phyloP scores from a whole-genome alignment of 371 early-diverging fungal species.

The Zychaea mexicana region DNA sequence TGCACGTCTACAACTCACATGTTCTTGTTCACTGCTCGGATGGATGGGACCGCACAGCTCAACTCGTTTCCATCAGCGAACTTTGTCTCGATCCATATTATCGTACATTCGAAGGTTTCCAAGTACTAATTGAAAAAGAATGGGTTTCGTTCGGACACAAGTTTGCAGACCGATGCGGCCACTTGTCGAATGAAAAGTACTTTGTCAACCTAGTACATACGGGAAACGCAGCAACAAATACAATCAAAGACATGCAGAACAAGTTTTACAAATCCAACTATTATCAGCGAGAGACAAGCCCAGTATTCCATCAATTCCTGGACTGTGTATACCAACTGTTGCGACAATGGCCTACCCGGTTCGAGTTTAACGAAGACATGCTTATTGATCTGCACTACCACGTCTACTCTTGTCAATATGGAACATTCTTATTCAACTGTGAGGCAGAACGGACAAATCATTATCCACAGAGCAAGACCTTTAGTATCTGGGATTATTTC shows the following conservation, averaged over 20 bases:
- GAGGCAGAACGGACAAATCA: constrained; percentile 68
- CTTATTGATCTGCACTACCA: constrained; percentile 82
- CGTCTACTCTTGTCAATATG: constrained; percentile 90
- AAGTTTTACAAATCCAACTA: constrained; percentile 63
- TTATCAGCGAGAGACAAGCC: constrained; percentile 82
- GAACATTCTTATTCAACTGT: constrained; percentile 90
- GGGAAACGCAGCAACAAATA: constrained; percentile 61
- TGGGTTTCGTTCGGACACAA: constrained; percentile 97
- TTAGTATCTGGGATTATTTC: constrained; percentile 85
- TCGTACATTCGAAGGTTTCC: constrained; percentile 91
- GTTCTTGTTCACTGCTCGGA: constrained; percentile 98
- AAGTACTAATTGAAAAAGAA: constrained; percentile 92
- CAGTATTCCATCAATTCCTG: constrained; percentile 95
- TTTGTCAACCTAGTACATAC: constrained; percentile 60
- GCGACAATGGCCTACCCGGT: constrained; percentile 84
- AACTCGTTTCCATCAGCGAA: constrained; percentile 85
- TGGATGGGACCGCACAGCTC: constrained; percentile 98
- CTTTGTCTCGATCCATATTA: constrained; percentile 95
- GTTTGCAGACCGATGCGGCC: constrained; percentile 91
- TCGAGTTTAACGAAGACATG: constrained; percentile 89
- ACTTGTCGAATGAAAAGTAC: constrained; percentile 75
- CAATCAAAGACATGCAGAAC: constrained; percentile 74
- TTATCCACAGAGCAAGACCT: constrained; percentile 53
- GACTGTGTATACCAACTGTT: constrained; percentile 94
- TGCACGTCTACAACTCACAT: constrained; percentile 77